A percentile compares a stretch with the other conserved stretches of the same genome.
These are phyloP conservation scores for Yamadazyma friedrichii DNA, from an alignment of 1,139 yeast genomes.

Conservation along the genomic window DNA sequence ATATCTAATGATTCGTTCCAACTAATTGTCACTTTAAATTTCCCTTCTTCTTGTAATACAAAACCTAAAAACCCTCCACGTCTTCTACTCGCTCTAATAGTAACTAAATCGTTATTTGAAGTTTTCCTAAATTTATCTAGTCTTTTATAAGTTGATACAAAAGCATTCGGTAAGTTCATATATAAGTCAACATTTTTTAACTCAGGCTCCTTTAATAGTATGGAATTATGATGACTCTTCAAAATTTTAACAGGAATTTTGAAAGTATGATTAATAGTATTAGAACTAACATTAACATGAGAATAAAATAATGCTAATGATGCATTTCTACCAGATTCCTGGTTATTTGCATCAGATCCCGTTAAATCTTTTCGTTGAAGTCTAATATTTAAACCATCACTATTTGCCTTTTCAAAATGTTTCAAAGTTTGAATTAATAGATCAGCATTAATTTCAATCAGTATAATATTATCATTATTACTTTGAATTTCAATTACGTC, in stretches of 20 bases:
- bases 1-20: conserved; percentile 54
- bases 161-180: conserved; percentile 49
- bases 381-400: conserved; percentile 51
- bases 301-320: conserved; percentile 53
- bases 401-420: conserved; percentile 52
- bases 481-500: conserved; percentile 48
- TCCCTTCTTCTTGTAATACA: conserved; percentile 53
- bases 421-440: conserved; percentile 52
- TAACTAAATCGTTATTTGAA: conserved; percentile 28
- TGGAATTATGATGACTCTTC: conserved; percentile 42
- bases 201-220: conserved; percentile 47
- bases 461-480: conserved; percentile 46
- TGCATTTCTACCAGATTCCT: conserved; percentile 35
- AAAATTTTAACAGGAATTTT: conserved; percentile 57
- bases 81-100: conserved; percentile 32
- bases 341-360: conserved; percentile 24
- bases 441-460: conserved; percentile 57
- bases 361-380: conserved; percentile 46
- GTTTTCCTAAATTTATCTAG: conserved; percentile 55
- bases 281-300: conserved; percentile 29
- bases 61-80: conserved; percentile 46
- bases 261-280: conserved; percentile 54
- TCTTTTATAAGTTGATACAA: conserved; percentile 48
- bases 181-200: conserved; percentile 47
- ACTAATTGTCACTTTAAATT: conserved; percentile 49